These are phyloP conservation scores for Podospora fimiseda DNA, from an alignment of 495 filamentous ascomycete species.

Conservation along the genomic window DNA sequence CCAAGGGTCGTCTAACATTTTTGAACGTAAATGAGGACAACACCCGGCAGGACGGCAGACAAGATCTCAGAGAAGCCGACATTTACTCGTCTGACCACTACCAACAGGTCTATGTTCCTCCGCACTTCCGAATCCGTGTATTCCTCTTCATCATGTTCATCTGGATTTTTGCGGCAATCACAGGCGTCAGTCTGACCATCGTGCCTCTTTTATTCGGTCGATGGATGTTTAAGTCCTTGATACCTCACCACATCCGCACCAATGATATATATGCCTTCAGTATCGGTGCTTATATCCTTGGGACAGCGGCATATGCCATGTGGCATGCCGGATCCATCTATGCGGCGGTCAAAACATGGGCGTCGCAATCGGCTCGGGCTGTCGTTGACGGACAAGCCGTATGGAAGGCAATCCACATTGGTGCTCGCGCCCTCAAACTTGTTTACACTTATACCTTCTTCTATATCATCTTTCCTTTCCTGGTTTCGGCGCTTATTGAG, in stretches of 20 bases:
- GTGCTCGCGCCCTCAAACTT: slow-evolving; percentile 39
- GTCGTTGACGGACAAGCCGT: slow-evolving; percentile 32
- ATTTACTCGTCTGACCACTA: slow-evolving; percentile 67
- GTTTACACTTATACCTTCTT: slow-evolving; percentile 68
- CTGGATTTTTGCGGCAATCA: slow-evolving; percentile 91
- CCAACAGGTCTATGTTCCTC: slow-evolving; percentile 82
- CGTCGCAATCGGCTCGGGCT: slow-evolving; percentile 17
- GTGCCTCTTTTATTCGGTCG: slow-evolving; percentile 80
- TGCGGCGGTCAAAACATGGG: slow-evolving; percentile 26
- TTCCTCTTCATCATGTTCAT: slow-evolving; percentile 81
- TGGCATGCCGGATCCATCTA: slow-evolving; percentile 48
- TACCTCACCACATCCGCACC: slow-evolving; percentile 61
- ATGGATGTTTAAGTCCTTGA: slow-evolving; percentile 58
- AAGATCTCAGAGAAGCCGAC: slow-evolving; percentile 47
- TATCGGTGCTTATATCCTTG: slow-evolving; percentile 73
- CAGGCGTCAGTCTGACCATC: slow-evolving; percentile 82
- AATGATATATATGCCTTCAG: slow-evolving; percentile 98
- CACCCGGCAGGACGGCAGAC: slow-evolving; percentile 51
- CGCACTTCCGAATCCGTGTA: slow-evolving; percentile 72
- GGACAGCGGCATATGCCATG: slow-evolving; percentile 53
- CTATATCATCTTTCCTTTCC: slow-evolving; percentile 67
- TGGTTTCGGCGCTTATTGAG: slow-evolving; percentile 79
- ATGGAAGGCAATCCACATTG: slow-evolving; percentile 19
- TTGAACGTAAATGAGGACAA: slow-evolving; percentile 71
- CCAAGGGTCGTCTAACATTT: slow-evolving; percentile 76